These are phyloP conservation scores for Ophiostoma montium DNA, from an alignment of 2,329 filamentous ascomycete species.

Conservation along the genomic window DNA sequence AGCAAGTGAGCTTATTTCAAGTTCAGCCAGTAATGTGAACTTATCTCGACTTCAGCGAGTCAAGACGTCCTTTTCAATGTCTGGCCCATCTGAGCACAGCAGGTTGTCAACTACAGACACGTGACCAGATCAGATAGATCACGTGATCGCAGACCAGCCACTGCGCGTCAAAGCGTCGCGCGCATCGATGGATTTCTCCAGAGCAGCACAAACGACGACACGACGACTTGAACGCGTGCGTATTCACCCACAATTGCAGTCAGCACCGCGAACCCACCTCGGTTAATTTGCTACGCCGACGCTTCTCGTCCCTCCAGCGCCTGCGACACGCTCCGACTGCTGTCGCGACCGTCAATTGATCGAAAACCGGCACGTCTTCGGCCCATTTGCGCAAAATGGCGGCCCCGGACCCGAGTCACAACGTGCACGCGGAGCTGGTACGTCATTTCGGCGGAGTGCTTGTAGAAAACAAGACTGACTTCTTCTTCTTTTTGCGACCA, in stretches of 20 bases:
- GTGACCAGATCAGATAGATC: neutral
- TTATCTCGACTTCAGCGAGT: too few relatives aligned
- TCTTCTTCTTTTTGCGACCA: neutral
- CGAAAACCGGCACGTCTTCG: neutral
- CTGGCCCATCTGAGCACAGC: too few relatives aligned
- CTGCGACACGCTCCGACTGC: neutral
- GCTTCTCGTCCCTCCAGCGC: neutral
- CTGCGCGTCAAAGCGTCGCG: conserved; percentile 2
- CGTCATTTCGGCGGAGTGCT: too few relatives aligned
- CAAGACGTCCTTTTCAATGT: too few relatives aligned
- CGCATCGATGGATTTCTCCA: neutral
- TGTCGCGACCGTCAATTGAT: neutral
- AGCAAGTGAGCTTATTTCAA: too few relatives aligned
- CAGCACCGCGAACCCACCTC: neutral
- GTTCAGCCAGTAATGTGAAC: too few relatives aligned
- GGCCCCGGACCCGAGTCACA: conserved; percentile 21
- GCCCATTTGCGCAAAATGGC: conserved; percentile 11
- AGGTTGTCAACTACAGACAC: neutral
- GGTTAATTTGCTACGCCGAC: neutral
- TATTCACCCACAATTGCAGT: neutral
- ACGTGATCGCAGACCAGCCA: neutral
- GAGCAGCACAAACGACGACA: conserved; percentile 2
- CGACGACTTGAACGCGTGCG: conserved; percentile 1
- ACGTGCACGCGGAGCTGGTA: conserved; percentile 22
- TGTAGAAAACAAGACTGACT: neutral